Evolutionary conservation across 2,329 filamentous ascomycete genomes (phyloP), one percentile per base, ranked within the genome.

Genomic region (Verticillium klebahnii): DNA sequence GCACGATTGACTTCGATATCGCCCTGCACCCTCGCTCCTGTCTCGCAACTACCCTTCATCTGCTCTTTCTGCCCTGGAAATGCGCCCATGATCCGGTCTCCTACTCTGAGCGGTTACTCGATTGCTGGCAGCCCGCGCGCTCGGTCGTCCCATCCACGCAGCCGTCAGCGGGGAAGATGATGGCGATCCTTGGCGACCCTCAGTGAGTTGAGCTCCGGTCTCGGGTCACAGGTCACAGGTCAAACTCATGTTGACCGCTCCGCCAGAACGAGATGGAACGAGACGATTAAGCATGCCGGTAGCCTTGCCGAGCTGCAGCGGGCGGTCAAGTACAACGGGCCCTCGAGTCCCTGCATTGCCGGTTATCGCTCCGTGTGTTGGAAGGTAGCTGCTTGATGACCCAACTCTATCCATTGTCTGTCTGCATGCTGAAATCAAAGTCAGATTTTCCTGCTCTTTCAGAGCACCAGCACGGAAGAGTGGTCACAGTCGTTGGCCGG

Each of bases 361-460:
- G 92, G 92, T 15, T 85, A 93, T 66, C 87, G 93, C 61, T 97
- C 94, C 3, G 84, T 96, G 40, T 96, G 90, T 75, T 98, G 94
- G 94, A 97, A 97, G 86, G 91, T 89, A 71, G 69, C 60, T 64
- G 60, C 56, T 54, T 25, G 40, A 14, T 36, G 17, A 25, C 25
- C 56, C 34, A 32, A 45, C 11, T 31, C 45, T 14, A 54, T 32
- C 29, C 15, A 36, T 60, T 58, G 58, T 32, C 58, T 66, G 39
- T 62, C n/a, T 54, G 14, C 15, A 57, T 63, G 58, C 54, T 63
- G 29, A 60, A 63, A 66, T 58, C 6, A 54, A 25, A 19, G 19
- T 2, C 67, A 94, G 91, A 85, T 86, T 40, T 96, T 97, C 73
- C 80, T 97, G 56, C 80, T 97, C 34, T 94, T 93, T 71, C 86